Percentiles rank a stretch among this genome's conserved stretches.
These are phyloP conservation scores for Ogataea ganodermae DNA, from an alignment of 805 yeast species.

Conservation along the genomic window DNA sequence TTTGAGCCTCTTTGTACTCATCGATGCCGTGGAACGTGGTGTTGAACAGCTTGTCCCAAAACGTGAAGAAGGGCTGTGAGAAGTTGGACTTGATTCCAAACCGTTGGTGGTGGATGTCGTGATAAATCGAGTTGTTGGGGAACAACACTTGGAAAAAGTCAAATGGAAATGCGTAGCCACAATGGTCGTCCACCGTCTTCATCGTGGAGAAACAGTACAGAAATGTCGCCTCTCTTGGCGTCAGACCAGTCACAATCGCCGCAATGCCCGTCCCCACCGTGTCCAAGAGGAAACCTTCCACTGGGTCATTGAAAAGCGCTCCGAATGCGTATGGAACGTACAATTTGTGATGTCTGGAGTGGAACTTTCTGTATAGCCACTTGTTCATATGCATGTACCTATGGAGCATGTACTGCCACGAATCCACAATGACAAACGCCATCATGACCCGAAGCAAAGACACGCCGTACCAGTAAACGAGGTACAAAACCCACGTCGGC, in stretches of 20 bases:
- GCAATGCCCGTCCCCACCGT: constrained; percentile 92
- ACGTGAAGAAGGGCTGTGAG: constrained; percentile 93
- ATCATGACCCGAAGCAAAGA: constrained; percentile 55
- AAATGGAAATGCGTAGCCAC: constrained; percentile 93
- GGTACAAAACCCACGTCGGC: constrained; percentile 51
- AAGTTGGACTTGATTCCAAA: constrained; percentile 93
- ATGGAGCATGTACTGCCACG: constrained; percentile 95
- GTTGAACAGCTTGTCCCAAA: constrained; percentile 79
- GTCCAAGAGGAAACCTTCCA: constrained; percentile 91
- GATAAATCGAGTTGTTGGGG: constrained; percentile 95
- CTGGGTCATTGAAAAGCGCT: constrained; percentile 90
- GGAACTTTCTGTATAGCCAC: constrained; percentile 74
- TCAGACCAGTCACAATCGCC: constrained; percentile 56
- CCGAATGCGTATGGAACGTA: constrained; percentile 98
- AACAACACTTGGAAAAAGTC: constrained; percentile 88
- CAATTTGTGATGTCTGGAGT: constrained; percentile 90
- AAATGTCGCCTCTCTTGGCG: constrained; percentile 74
- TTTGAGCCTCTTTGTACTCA: constrained; percentile 64
- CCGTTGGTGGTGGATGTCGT: constrained; percentile 95
- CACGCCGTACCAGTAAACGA: constrained; percentile 62
- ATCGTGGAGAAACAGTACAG: constrained; percentile 86
- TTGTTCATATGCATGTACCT: constrained; percentile 85
- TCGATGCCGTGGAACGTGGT: constrained; percentile 73
- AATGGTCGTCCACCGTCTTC: constrained; percentile 98
- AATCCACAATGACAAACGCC: constrained; percentile 79